A percentile compares a stretch with the other conserved stretches of the same genome.
Evolutionary conservation across 1,284 basidiomycete species (phyloP).

Genomic region (Kalmanozyma brasiliensis): DNA sequence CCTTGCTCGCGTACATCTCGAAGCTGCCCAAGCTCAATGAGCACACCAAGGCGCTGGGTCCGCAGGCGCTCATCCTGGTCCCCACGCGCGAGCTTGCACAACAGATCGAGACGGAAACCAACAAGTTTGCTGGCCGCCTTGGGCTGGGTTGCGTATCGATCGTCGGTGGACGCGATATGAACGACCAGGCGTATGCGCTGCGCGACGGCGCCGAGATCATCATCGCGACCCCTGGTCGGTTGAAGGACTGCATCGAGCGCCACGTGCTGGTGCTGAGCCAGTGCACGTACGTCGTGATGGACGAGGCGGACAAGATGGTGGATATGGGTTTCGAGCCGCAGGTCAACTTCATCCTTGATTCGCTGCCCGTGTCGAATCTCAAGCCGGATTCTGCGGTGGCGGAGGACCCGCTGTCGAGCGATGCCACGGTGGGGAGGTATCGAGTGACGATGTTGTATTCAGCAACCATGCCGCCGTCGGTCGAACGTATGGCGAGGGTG

Average conservation of each 20-base stretch:
- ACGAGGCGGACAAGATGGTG: constrained; percentile 99
- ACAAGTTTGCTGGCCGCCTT: constrained; percentile 86
- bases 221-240: constrained; percentile 95
- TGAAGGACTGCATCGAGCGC: constrained; percentile 96
- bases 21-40: constrained; percentile 85
- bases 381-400: constrained; percentile 75
- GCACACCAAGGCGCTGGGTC: constrained; percentile 90
- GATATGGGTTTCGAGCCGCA: constrained; percentile 95
- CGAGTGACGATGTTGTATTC: constrained; percentile 81
- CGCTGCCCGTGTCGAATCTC: constrained; percentile 85
- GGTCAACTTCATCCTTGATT: constrained; percentile 92
- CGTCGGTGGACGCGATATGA: constrained; percentile 90
- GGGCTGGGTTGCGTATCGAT: constrained; percentile 95
- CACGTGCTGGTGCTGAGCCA: constrained; percentile 94
- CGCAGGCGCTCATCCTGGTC: constrained; percentile 90
- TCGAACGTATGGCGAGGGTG: constrained; percentile 91
- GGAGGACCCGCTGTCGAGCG: constrained; percentile 57
- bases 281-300: constrained; percentile 98
- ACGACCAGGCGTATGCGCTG: constrained; percentile 96
- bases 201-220: constrained; percentile 96
- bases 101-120: constrained; percentile 92
- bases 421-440: constrained; percentile 51
- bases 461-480: constrained; percentile 96
- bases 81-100: constrained; percentile 97
- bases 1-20: constrained; percentile 94